Conservation (phyloP, 1,139 yeast genomes). For the Protomyces lactucae-debilis region DNA sequence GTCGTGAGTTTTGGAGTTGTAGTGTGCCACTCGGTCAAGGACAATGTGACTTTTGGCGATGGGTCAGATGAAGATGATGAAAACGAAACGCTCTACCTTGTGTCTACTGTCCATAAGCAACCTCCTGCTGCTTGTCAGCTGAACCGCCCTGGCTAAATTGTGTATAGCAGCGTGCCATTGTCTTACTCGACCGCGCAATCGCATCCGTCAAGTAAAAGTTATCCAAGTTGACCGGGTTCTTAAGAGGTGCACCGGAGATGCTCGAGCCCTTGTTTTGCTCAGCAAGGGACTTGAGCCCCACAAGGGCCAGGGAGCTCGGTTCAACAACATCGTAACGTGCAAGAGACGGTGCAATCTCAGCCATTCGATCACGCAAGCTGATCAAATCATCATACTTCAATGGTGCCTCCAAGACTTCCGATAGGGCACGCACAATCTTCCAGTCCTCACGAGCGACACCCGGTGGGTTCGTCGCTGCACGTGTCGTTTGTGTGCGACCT, state of each 20-base stretch:
- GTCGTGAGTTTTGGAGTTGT: slow-evolving; percentile 44
- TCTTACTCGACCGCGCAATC: slow-evolving; percentile 51
- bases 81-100: background rate
- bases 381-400: slow-evolving; percentile 75
- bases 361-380: slow-evolving; percentile 65
- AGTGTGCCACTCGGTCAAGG: slow-evolving; percentile 38
- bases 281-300: slow-evolving; percentile 53
- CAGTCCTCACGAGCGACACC: slow-evolving; percentile 91
- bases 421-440: slow-evolving; percentile 79
- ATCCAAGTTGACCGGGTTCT: slow-evolving; percentile 58
- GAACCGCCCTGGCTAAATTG: slow-evolving; percentile 18
- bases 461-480: slow-evolving; percentile 88
- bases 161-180: slow-evolving; percentile 27
- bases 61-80: slow-evolving; percentile 34
- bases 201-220: slow-evolving; percentile 87
- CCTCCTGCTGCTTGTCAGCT: slow-evolving; percentile 25
- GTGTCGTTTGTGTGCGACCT: slow-evolving; percentile 79
- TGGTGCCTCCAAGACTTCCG: slow-evolving; percentile 67
- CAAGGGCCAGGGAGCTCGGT: slow-evolving; percentile 57
- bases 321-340: slow-evolving; percentile 72
- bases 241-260: slow-evolving; percentile 49
- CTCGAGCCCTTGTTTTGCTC: slow-evolving; percentile 43
- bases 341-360: slow-evolving; percentile 76
- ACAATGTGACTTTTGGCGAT: slow-evolving; percentile 41
- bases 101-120: slow-evolving; percentile 14